Percentiles rank a stretch among this genome's conserved stretches.
Conservation (phyloP, 139 green algal species). For the Chlamydomonas eustigma region DNA sequence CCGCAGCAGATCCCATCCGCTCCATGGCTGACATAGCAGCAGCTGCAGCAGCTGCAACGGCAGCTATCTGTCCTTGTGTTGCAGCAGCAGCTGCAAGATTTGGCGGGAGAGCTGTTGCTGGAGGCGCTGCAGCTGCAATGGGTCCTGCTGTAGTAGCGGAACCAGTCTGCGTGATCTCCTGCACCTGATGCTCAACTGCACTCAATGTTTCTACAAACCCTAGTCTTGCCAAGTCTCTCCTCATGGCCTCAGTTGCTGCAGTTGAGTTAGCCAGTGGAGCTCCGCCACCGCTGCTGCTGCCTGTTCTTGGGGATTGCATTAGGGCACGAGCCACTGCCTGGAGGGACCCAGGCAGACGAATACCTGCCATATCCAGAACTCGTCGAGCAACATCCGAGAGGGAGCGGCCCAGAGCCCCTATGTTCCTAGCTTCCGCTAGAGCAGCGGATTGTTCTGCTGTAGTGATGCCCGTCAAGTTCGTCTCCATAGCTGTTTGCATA, state of each 20-base stretch:
- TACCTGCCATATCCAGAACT: not conserved
- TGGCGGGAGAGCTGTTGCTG: not conserved
- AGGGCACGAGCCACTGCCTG: conserved; percentile 1
- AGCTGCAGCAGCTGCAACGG: not conserved
- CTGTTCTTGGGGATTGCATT: not conserved
- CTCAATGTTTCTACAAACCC: not conserved
- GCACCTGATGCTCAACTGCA: not conserved
- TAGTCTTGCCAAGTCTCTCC: not conserved
- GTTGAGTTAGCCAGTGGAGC: not conserved
- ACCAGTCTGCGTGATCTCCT: not conserved
- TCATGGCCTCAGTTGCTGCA: not conserved
- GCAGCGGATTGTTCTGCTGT: not conserved
- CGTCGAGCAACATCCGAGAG: not conserved
- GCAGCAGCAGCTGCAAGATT: conserved; percentile 1
- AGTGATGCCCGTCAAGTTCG: not conserved
- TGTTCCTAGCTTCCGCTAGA: not conserved
- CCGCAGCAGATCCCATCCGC: not conserved
- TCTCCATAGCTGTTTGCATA: not conserved
- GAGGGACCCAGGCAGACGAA: not conserved
- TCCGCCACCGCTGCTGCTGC: not conserved
- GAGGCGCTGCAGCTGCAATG: not conserved
- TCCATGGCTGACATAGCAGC: conserved; percentile 1
- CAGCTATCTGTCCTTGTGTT: conserved; percentile 1
- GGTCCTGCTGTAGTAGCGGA: not conserved
- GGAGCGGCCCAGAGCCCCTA: not conserved